Conservation (phyloP, 306 rosid genomes). For the barrel medic (Medicago truncatula) region MtrunA17r5.0-ANR NC_053042.1:44308501-44309000, state of each 20-base stretch:
- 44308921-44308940: constrained; percentile 93
- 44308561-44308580: constrained; percentile 62
- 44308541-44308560: constrained; percentile 19
- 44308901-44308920: constrained; percentile 88
- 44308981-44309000: constrained; percentile 67
- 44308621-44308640: constrained; percentile 94
- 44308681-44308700: constrained; percentile 75
- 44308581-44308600: constrained; percentile 74
- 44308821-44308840: constrained; percentile 81
- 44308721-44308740: constrained; percentile 60
- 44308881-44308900: constrained; percentile 72
- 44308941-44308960: constrained; percentile 83
- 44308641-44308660: constrained; percentile 95
- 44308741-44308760: constrained; percentile 53
- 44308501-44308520: neutral
- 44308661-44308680: constrained; percentile 96
- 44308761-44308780: constrained; percentile 92
- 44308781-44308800: constrained; percentile 95
- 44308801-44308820: constrained; percentile 78
- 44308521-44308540: constrained; percentile 37
- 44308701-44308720: constrained; percentile 83
- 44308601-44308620: constrained; percentile 94
- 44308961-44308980: constrained; percentile 87
- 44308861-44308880: constrained; percentile 63
- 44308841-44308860: constrained; percentile 76